Base-by-base conservation (phyloP, 805 yeast genomes). In the Candida berthetii region DNA sequence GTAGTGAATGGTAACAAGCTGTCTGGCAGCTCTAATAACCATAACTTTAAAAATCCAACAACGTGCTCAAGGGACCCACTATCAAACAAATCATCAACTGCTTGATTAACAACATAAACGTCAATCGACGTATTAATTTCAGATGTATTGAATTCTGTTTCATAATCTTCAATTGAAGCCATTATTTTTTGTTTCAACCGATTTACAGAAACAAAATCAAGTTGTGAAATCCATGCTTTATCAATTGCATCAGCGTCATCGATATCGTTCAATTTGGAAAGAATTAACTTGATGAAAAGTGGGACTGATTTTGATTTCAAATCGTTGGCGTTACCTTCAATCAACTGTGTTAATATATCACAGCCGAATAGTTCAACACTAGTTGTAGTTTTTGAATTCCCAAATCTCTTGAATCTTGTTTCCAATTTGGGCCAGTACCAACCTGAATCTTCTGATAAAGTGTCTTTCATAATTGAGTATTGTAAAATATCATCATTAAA, bases 21-120 rank as follows among this genome's bases (percentile, higher is more conserved):
- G 48, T 78, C 82, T 0, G 84, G 84, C 31, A 79, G 56, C 49
- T 80, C 85, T 58, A 79, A 58, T 27, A 80, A 62, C 66, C 77
- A 78, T 27, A 74, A 53, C 50, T 78, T 78, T 43, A 78, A 59
- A 16, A 76, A 62, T 40, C 71, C 68, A 4, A 62, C 40, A 42
- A 65, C 49, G 31, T 52, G 57, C 7, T 34, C 38, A 1, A 46
- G 18, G 3, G 38, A 24, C 25, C 39, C 17, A 17, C 35, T n/a
- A 31, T 16, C 19, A 11, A 36, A 25, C 16, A 27, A 13, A 15
- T 27, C 38, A 13, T 36, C 32, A 10, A 36, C 18, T 11, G 17
- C 38, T 36, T 27, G 19, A 4, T 28, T 17, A 7, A 36, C 17
- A 16, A 25, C 38, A 13, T 17, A 36, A 18, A 36, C 7, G 6